Conservation (phyloP, 495 filamentous ascomycete genomes). For the Halenospora varia region DNA sequence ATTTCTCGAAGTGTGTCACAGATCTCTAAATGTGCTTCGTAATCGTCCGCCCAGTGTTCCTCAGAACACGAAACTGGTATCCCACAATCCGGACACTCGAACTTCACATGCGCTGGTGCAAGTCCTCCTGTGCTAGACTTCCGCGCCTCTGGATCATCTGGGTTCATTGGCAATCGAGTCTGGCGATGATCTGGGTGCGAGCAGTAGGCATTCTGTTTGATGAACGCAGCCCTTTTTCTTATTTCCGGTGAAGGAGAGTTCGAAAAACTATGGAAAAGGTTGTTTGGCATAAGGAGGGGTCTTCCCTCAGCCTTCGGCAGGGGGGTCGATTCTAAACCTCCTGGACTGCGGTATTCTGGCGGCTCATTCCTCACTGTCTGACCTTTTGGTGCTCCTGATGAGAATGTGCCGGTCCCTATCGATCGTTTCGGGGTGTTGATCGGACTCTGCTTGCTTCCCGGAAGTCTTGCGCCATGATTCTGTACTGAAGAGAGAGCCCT, state of each 20-base stretch:
- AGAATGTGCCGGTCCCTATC: constrained; percentile 14
- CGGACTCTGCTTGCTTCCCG: neutral
- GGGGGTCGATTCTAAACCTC: constrained; percentile 17
- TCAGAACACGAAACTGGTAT: constrained; percentile 91
- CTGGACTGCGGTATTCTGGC: constrained; percentile 12
- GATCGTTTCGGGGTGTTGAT: neutral
- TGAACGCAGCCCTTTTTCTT: constrained; percentile 77
- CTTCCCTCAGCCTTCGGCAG: constrained; percentile 27
- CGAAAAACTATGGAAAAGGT: constrained; percentile 91
- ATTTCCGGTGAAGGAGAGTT: constrained; percentile 83
- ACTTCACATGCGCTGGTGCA: constrained; percentile 74
- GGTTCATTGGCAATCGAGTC: constrained; percentile 54
- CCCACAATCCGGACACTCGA: constrained; percentile 96
- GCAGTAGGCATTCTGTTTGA: constrained; percentile 86
- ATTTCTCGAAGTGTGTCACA: constrained; percentile 88
- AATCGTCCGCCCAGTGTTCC: constrained; percentile 92
- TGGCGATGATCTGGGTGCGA: constrained; percentile 80
- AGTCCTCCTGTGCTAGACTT: constrained; percentile 39
- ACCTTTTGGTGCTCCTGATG: constrained; percentile 11
- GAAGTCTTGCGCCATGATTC: neutral
- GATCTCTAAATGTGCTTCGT: constrained; percentile 83
- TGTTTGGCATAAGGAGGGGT: constrained; percentile 64
- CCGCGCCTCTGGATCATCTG: constrained; percentile 57
- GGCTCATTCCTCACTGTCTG: constrained; percentile 20
- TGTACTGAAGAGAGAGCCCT: constrained; percentile 7